Conservation (phyloP, 345 rosid species). For the Iberis pinnata region DNA sequence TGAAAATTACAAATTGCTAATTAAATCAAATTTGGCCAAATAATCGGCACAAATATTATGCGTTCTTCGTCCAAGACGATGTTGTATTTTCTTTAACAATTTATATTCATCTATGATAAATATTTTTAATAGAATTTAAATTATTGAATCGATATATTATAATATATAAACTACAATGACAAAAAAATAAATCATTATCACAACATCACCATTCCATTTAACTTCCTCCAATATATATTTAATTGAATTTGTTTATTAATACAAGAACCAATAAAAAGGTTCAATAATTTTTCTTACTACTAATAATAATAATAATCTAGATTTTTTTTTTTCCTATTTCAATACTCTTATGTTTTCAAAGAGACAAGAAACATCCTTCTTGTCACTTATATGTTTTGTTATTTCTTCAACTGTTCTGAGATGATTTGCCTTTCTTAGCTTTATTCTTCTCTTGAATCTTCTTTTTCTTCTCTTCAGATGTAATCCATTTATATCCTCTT, state of each 20-base stretch:
- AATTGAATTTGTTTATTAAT: slow-evolving; percentile 19
- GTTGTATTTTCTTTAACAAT: too few species aligned
- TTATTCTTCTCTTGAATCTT: slow-evolving; percentile 89
- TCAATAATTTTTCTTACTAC: not conserved
- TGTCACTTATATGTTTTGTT: slow-evolving; percentile 19
- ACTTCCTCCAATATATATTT: too few species aligned
- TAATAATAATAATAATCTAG: slow-evolving; percentile 21
- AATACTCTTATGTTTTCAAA: slow-evolving; percentile 16
- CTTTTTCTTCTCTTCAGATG: slow-evolving; percentile 91
- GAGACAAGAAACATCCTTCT: slow-evolving; percentile 10
- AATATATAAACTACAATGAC: too few species aligned
- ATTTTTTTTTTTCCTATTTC: slow-evolving; percentile 20
- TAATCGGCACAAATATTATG: too few species aligned
- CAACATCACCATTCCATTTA: too few species aligned
- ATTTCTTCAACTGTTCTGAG: slow-evolving; percentile 28
- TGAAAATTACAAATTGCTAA: too few species aligned
- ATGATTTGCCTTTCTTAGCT: slow-evolving; percentile 45
- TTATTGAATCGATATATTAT: too few species aligned
- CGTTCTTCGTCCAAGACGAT: too few species aligned
- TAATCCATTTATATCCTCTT: slow-evolving; percentile 69
- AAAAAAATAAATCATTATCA: too few species aligned
- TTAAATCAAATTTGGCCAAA: too few species aligned
- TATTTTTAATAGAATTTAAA: too few species aligned
- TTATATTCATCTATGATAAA: too few species aligned
- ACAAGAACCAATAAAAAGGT: slow-evolving; percentile 23